Conservation (phyloP, 208 protist genomes). For the Willaertia magna region DNA sequence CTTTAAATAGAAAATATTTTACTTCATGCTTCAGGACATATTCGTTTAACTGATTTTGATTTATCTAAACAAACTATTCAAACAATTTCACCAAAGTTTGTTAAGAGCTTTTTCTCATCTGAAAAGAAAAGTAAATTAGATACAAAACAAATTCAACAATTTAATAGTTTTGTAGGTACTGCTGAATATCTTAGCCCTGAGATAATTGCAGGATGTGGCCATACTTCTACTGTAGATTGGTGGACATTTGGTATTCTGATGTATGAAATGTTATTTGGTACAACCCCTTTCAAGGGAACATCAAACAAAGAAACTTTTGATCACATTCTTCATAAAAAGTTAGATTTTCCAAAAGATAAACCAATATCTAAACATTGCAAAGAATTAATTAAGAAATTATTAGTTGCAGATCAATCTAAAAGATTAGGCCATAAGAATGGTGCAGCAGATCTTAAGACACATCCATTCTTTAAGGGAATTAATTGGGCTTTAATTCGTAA, state of each 20-base stretch:
- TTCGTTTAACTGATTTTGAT: conserved; percentile 28
- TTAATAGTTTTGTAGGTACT: conserved; percentile 38
- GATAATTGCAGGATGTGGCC: conserved; percentile 30
- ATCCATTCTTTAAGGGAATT: conserved; percentile 18
- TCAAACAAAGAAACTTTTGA: conserved; percentile 24
- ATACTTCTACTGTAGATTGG: conserved; percentile 41
- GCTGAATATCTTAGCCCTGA: conserved; percentile 48
- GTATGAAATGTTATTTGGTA: conserved; percentile 45
- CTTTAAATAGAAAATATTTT: conserved; percentile 26
- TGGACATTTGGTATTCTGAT: conserved; percentile 45
- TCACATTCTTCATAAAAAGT: conserved; percentile 19
- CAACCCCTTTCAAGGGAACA: conserved; percentile 30
- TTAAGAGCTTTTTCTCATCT: conserved; percentile 5
- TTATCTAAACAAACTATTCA: conserved; percentile 10
- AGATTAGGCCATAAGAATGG: conserved; percentile 12
- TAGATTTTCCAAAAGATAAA: neutral
- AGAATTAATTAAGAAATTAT: conserved; percentile 13
- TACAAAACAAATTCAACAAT: neutral
- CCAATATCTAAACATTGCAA: neutral
- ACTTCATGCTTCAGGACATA: conserved; percentile 17
- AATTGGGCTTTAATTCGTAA: conserved; percentile 10
- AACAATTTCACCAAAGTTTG: neutral
- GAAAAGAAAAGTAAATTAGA: neutral
- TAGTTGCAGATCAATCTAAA: conserved; percentile 1
- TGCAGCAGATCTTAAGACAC: conserved; percentile 12